Evolutionary conservation across 2,329 filamentous ascomycete species (phyloP).

Genomic region (Sporothrix phasma): DNA sequence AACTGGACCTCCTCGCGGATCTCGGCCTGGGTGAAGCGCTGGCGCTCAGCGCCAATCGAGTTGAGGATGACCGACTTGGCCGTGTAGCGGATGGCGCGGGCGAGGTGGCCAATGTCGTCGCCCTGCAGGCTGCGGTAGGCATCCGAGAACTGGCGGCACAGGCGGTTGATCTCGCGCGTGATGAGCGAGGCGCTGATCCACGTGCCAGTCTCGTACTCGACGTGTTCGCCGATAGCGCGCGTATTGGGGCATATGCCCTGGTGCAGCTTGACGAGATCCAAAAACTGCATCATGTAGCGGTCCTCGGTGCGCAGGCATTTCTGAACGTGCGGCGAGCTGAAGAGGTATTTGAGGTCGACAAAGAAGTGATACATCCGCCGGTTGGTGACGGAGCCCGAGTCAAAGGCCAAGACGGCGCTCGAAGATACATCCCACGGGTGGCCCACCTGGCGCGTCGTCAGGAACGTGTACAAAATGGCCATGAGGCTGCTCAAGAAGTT

Average conservation of each 20-base stretch:
- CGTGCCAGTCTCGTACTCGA: conserved; percentile 95
- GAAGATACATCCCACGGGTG: conserved; percentile 84
- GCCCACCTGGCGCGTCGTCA: conserved; percentile 90
- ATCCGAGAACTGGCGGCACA: conserved; percentile 81
- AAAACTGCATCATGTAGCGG: conserved; percentile 84
- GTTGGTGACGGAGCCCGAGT: conserved; percentile 90
- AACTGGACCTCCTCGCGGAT: conserved; percentile 80
- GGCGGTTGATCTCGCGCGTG: conserved; percentile 85
- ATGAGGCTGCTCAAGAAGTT: conserved; percentile 94
- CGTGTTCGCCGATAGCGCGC: conserved; percentile 84
- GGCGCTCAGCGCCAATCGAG: conserved; percentile 79
- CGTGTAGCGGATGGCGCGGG: conserved; percentile 60
- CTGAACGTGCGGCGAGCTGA: conserved; percentile 81
- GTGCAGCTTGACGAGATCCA: conserved; percentile 90
- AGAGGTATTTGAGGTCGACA: conserved; percentile 82
- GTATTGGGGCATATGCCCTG: conserved; percentile 95
- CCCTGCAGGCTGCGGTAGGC: conserved; percentile 63
- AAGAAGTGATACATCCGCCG: conserved; percentile 97
- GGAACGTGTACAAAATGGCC: conserved; percentile 93
- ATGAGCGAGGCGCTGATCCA: conserved; percentile 96
- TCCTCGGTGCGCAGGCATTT: conserved; percentile 72
- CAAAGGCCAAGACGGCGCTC: conserved; percentile 79
- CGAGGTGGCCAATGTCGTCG: conserved; percentile 57
- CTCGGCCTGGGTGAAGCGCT: conserved; percentile 76
- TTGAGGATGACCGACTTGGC: conserved; percentile 80